Evolutionary conservation across 1,284 basidiomycete species (phyloP).

Genomic region (Sanghuangporus weigelae): DNA sequence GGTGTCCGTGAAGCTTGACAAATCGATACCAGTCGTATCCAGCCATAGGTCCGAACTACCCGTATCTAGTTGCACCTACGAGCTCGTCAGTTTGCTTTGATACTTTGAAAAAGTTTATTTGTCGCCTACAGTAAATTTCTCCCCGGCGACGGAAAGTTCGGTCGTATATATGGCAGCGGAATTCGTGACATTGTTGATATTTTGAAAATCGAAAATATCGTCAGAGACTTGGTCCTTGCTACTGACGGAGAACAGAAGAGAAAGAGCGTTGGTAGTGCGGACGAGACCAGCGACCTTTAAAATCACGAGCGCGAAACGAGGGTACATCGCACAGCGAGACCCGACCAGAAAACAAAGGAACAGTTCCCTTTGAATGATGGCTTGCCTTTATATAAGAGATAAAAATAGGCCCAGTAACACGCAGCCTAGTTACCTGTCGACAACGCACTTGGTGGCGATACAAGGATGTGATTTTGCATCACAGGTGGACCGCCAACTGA

Average conservation of each 20-base stretch:
- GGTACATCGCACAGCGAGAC: conserved; percentile 2
- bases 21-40: conserved; percentile 6
- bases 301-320: neutral
- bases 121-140: conserved; percentile 2
- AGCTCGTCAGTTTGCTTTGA: neutral
- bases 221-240: neutral
- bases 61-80: conserved; percentile 9
- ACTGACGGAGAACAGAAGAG: neutral
- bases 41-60: conserved; percentile 13
- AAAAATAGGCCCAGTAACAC: neutral
- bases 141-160: conserved; percentile 1
- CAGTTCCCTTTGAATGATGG: neutral
- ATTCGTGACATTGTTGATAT: neutral
- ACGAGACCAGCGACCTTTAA: neutral
- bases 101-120: neutral
- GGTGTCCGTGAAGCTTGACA: conserved; percentile 2
- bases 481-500: too few species aligned
- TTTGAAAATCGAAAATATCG: conserved; percentile 7
- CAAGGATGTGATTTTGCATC: too few species aligned
- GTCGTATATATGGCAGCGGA: neutral
- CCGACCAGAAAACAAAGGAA: neutral
- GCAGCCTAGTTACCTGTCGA: neutral
- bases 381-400: neutral
- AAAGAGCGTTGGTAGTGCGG: neutral
- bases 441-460: neutral